Evolutionary conservation across 192 early-diverging fungal species (phyloP).

Genomic region (Haplosporangium gracile): DNA sequence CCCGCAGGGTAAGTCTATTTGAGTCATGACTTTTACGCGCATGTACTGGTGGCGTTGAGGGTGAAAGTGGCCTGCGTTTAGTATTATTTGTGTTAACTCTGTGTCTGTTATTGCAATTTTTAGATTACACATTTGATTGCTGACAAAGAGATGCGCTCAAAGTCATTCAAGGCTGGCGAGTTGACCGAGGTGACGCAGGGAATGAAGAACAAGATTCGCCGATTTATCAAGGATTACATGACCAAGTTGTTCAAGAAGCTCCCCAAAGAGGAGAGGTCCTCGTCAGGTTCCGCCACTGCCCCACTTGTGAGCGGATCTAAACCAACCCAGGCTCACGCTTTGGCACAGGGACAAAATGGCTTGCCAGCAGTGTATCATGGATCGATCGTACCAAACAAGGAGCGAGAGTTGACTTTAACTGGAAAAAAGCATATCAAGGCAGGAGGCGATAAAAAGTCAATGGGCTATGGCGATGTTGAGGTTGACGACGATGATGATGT

Average conservation of each 20-base stretch:
- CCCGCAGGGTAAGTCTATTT: conserved; percentile 57
- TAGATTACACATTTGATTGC: conserved; percentile 70
- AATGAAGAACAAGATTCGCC: conserved; percentile 63
- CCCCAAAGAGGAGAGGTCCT: conserved; percentile 35
- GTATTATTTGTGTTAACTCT: not conserved
- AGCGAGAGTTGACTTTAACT: not conserved
- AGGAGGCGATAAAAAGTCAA: not conserved
- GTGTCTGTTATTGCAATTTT: not conserved
- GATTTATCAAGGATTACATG: conserved; percentile 63
- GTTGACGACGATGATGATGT: conserved; percentile 56
- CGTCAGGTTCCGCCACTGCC: conserved; percentile 24
- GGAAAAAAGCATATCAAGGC: conserved; percentile 8
- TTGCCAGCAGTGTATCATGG: not conserved
- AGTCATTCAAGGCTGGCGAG: conserved; percentile 56
- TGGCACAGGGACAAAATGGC: not conserved
- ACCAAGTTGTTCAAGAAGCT: conserved; percentile 55
- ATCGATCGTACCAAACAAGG: not conserved
- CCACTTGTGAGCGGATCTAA: conserved; percentile 29
- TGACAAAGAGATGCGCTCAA: conserved; percentile 63
- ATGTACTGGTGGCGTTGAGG: not conserved
- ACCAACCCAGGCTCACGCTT: conserved; percentile 15
- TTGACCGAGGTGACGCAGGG: conserved; percentile 50
- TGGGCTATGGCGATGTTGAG: conserved; percentile 46
- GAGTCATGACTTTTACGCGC: not conserved
- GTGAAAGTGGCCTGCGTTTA: not conserved